A percentile compares a stretch with the other conserved stretches of the same genome.
These are phyloP conservation scores for Hibiscus mutabilis DNA, from an alignment of 345 rosid species.

Conservation along the genomic window DNA sequence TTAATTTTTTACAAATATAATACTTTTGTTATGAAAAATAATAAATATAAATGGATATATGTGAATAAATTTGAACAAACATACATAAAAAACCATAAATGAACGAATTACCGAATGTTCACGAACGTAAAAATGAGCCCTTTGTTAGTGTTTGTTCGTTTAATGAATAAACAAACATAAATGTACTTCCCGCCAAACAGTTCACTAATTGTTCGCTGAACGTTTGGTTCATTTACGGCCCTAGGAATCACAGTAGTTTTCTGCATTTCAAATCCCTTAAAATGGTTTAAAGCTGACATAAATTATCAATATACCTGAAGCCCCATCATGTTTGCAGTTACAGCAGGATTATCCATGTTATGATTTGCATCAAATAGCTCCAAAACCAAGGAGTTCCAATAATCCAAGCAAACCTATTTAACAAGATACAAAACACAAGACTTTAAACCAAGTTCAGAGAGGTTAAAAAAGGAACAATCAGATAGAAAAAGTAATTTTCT, in stretches of 20 bases:
- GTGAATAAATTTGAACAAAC: too few species aligned
- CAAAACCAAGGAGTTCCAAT: constrained; percentile 89
- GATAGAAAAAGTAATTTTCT: not conserved
- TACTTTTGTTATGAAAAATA: too few species aligned
- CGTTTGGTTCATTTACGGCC: too few species aligned
- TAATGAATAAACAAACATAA: too few species aligned
- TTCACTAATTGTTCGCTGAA: too few species aligned
- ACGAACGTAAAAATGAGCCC: too few species aligned
- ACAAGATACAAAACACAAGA: not conserved
- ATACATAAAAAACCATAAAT: too few species aligned
- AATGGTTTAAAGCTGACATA: not conserved
- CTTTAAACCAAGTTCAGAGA: not conserved
- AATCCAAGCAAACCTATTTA: constrained; percentile 93
- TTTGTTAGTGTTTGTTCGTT: too few species aligned
- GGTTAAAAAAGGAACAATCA: not conserved
- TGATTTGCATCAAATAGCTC: constrained; percentile 85
- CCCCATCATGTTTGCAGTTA: constrained; percentile 65
- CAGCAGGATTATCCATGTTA: constrained; percentile 79
- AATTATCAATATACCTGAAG: constrained; percentile 48
- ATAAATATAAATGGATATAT: too few species aligned
- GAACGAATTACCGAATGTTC: too few species aligned
- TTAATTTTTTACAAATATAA: too few species aligned
- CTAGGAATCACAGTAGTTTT: not conserved
- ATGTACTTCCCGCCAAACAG: too few species aligned
- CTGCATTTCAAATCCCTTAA: not conserved